Evolutionary conservation across 225 moss, liverwort and hornwort genomes (phyloP).

Genomic region (Physcomitrellopsis africana): DNA sequence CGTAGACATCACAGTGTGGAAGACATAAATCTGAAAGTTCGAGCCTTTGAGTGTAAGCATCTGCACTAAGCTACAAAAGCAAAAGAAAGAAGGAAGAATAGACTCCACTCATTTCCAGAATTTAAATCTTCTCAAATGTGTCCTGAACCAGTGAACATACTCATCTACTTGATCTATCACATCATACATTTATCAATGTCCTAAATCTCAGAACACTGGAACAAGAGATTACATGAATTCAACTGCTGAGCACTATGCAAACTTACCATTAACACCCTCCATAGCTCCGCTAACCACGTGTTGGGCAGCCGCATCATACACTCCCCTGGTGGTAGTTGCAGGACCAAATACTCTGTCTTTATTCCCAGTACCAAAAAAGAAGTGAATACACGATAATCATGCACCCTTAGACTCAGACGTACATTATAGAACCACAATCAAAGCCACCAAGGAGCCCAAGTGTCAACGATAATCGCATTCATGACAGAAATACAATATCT

Average conservation of each 20-base stretch:
- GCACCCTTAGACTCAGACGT: slow-evolving; percentile 14
- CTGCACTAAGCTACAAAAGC: not conserved
- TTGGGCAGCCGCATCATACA: slow-evolving; percentile 93
- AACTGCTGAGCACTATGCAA: slow-evolving; percentile 7
- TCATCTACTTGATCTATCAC: slow-evolving; percentile 5
- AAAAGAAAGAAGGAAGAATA: not conserved
- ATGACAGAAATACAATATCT: slow-evolving; percentile 11
- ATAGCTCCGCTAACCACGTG: slow-evolving; percentile 96
- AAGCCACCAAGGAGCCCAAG: slow-evolving; percentile 3
- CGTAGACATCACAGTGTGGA: slow-evolving; percentile 11
- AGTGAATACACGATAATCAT: slow-evolving; percentile 13
- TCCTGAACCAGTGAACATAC: slow-evolving; percentile 16
- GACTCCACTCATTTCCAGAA: not conserved
- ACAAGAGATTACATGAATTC: not conserved
- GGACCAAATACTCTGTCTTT: slow-evolving; percentile 97
- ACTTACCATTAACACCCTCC: slow-evolving; percentile 96
- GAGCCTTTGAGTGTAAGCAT: not conserved
- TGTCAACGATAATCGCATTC: slow-evolving; percentile 5
- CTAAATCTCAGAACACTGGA: not conserved
- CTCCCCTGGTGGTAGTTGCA: slow-evolving; percentile 93
- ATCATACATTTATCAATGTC: slow-evolving; percentile 1
- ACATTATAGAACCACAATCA: slow-evolving; percentile 5
- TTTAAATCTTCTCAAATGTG: not conserved
- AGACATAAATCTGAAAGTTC: slow-evolving; percentile 18
- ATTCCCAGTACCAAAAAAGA: slow-evolving; percentile 32